Percentiles rank a stretch among this genome's conserved stretches.
phyloP scores from a whole-genome alignment of 148 eudicot species.

The Persicaria maculosa region DNA sequence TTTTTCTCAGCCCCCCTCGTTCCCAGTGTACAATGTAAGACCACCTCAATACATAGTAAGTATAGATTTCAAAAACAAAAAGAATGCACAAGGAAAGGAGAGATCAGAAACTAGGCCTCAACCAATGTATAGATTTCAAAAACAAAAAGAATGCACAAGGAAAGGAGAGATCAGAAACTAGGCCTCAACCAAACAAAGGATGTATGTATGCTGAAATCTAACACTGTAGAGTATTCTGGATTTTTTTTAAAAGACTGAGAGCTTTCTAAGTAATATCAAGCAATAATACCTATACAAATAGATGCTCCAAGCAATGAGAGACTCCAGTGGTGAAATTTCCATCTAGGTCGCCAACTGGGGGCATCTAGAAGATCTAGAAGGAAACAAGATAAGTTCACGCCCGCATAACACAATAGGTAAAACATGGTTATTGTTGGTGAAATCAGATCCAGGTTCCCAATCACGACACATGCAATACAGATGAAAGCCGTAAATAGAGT shows the following conservation, averaged over 20 bases:
- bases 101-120: not conserved
- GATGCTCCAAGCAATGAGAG: slow-evolving; percentile 94
- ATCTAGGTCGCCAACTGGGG: slow-evolving; percentile 99
- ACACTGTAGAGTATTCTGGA: not conserved
- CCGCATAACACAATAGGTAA: slow-evolving; percentile 88
- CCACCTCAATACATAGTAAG: not conserved
- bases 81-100: not conserved
- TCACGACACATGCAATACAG: slow-evolving; percentile 85
- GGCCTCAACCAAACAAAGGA: not conserved
- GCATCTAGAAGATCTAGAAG: slow-evolving; percentile 98
- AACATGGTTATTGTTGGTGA: slow-evolving; percentile 96
- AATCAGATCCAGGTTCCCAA: slow-evolving; percentile 95
- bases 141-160: not conserved
- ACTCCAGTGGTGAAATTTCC: slow-evolving; percentile 99
- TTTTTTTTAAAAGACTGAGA: not conserved
- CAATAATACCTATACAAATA: slow-evolving; percentile 70
- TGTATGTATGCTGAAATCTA: not conserved
- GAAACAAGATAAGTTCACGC: slow-evolving; percentile 97
- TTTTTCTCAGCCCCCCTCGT: not conserved
- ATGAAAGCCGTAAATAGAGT: slow-evolving; percentile 95
- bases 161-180: not conserved
- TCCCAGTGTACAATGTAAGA: not conserved
- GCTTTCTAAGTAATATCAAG: not conserved
- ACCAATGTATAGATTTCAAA: not conserved
- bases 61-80: not conserved